phyloP scores from a whole-genome alignment of 371 early-diverging fungal species.

The Rhizopus delemar region DNA sequence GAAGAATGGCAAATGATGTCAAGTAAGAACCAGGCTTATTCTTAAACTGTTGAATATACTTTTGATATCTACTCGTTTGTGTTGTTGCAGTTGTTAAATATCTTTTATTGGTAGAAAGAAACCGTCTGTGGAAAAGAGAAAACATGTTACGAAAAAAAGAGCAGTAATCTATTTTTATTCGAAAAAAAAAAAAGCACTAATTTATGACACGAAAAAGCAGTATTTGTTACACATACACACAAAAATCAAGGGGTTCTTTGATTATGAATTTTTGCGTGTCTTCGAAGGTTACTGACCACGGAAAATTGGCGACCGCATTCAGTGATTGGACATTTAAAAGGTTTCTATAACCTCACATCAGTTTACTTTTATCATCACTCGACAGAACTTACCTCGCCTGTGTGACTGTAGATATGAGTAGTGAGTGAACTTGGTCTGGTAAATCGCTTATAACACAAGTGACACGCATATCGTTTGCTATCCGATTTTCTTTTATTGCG shows the following conservation, averaged over 20 bases:
- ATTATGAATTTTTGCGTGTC: constrained; percentile 37
- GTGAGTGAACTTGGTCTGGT: constrained; percentile 62
- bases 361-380: no score
- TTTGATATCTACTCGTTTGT: constrained; percentile 15
- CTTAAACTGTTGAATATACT: constrained; percentile 66
- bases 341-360: constrained; percentile 21
- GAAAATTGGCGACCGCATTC: constrained; percentile 40
- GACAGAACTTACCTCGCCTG: constrained; percentile 49
- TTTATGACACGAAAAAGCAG: no score
- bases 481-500: background rate
- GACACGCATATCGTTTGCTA: constrained; percentile 41
- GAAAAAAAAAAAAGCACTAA: no score
- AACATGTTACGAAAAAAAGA: background rate
- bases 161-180: no score
- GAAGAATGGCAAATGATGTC: constrained; percentile 80
- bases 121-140: background rate
- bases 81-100: background rate
- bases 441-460: constrained; percentile 57
- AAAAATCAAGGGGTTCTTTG: no score
- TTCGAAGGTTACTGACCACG: constrained; percentile 34
- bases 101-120: background rate
- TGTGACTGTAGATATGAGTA: constrained; percentile 66
- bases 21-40: constrained; percentile 79
- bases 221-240: no score
- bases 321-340: constrained; percentile 28